Conservation (phyloP, 441 rosid species). For the Mallotus repandus region DNA sequence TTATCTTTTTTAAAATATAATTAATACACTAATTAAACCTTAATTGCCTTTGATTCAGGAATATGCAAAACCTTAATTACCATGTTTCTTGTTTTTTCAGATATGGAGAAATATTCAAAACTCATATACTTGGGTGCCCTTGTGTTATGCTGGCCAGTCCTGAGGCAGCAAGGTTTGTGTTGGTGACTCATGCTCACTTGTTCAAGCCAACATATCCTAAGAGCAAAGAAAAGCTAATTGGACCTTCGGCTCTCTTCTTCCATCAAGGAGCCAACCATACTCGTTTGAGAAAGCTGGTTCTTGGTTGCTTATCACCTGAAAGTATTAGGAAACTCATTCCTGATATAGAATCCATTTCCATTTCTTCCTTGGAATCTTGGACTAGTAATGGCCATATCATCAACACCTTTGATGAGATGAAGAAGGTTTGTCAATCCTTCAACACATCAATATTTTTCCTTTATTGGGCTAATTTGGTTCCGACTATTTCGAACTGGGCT, state of each 20-base stretch:
- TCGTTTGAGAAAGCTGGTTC: slow-evolving; percentile 71
- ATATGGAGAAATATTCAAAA: slow-evolving; percentile 86
- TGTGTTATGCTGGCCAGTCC: slow-evolving; percentile 85
- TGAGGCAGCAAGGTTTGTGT: slow-evolving; percentile 79
- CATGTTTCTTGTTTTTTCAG: slow-evolving; percentile 30
- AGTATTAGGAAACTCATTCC: slow-evolving; percentile 56
- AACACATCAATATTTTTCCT: background rate
- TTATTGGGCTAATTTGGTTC: no score
- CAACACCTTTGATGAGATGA: slow-evolving; percentile 70
- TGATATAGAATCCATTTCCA: slow-evolving; percentile 49
- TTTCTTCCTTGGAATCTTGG: slow-evolving; percentile 61
- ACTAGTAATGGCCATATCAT: slow-evolving; percentile 31
- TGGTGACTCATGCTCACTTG: slow-evolving; percentile 74
- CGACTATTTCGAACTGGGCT: no score
- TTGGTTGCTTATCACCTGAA: slow-evolving; percentile 53
- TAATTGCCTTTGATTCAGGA: no score
- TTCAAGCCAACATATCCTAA: slow-evolving; percentile 94
- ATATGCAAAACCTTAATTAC: background rate
- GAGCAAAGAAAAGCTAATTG: slow-evolving; percentile 84
- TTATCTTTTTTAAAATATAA: no score
- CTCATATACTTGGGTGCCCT: slow-evolving; percentile 78
- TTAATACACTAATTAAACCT: no score
- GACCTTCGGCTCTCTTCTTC: slow-evolving; percentile 78
- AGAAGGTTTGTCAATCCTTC: slow-evolving; percentile 54
- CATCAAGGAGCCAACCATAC: slow-evolving; percentile 81